A percentile compares a stretch with the other conserved stretches of the same genome.
Conservation (phyloP, 83 land plant species). For the Isoetes engelmannii region DNA sequence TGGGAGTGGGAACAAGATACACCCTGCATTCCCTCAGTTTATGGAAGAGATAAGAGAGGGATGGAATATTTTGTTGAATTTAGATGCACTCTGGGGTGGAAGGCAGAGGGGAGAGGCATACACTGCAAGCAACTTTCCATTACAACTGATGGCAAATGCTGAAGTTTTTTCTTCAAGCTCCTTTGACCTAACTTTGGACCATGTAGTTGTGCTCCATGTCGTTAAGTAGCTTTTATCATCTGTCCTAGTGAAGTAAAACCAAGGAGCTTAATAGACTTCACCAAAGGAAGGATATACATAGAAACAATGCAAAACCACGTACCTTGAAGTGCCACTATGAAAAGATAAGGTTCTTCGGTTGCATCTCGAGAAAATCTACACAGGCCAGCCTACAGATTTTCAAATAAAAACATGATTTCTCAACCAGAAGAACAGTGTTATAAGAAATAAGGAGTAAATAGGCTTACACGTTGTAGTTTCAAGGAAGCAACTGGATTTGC, state of each 20-base stretch:
- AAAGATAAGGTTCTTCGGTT: constrained; percentile 37
- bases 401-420: background rate
- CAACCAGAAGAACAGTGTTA: background rate
- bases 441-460: background rate
- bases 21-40: no score
- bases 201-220: constrained; percentile 47
- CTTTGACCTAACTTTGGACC: constrained; percentile 52
- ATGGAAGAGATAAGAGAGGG: no score
- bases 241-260: constrained; percentile 1
- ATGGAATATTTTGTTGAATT: no score
- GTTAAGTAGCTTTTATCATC: constrained; percentile 51
- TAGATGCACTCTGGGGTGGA: no score
- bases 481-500: constrained; percentile 30
- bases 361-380: constrained; percentile 45
- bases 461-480: constrained; percentile 34
- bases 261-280: background rate
- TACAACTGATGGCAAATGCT: constrained; percentile 53
- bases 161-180: constrained; percentile 46
- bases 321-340: constrained; percentile 42
- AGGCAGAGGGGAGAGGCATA: no score
- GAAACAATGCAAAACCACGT: background rate
- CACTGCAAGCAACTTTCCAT: constrained; percentile 68
- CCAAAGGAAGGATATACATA: background rate
- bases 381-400: constrained; percentile 48
- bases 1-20: no score